Evolutionary conservation across 345 rosid species (phyloP), one percentile per base, ranked within the genome.

Genomic region (Zanthoxylum bungeanum): DNA sequence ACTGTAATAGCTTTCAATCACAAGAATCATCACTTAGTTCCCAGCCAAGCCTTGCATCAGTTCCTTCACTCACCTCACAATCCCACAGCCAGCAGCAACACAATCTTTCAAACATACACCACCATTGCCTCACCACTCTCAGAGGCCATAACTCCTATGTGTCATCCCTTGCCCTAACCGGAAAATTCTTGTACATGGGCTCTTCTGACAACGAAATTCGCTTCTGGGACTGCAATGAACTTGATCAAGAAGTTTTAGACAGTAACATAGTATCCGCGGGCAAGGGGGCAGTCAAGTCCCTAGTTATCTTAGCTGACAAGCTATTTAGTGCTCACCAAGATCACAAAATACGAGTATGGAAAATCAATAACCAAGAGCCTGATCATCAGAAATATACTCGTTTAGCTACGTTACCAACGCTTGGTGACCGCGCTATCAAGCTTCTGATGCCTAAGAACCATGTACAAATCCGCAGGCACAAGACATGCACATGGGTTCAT

Each of bases 301-400:
- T 94, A 63, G 82, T 89, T 24, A 85, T 92, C 24, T 75, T 80
- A 66, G 81, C 79, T 0, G 92, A 92, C 60, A 92, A 85, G 53
- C 93, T 94, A 53, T 88, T 94, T 71, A 94, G 91, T 68, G 97
- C 97, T 58, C 97, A 94, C 61, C 98, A 92, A 80, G 98, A 94
- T 72, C 89, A 92, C 40, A 94, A 92, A 83, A 94, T 94, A 76
- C 87, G 98, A 22, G 97, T 90, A 10, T 94, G 98, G 98, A 92
- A 78, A 81, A 86, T 90, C 66, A 83, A 66, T 49, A 70, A 65
- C 77, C 77, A 75, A 46, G 80, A 82, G 37, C 66, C 74, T 28
- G 78, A 73, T 73, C 66, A 79, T 62, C 87, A 80, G 52, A 87
- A 73, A 55, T 91, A 84, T 60, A 69, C 87, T 30, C 89, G 83